Base-by-base conservation (phyloP, 179 eudicot genomes). In the Carnegiea gigantea region DNA sequence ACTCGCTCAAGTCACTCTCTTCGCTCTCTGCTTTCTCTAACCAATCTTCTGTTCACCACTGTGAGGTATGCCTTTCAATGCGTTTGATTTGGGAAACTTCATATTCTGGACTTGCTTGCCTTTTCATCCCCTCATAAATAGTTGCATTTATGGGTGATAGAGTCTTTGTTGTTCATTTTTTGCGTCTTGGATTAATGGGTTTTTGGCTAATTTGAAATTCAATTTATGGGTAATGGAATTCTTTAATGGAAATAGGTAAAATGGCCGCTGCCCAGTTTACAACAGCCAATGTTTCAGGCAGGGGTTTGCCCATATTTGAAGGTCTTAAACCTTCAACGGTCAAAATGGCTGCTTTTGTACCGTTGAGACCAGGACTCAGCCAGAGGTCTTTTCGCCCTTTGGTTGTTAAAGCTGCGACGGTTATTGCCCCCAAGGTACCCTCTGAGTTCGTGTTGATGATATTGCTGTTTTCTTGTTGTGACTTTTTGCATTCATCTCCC, bases 381-480 rank as follows among this genome's bases (percentile, higher is more conserved):
- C 89, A 84, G 53, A 86, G 93, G 88, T 85, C 85, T 9, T 88
- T 88, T 81, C 86, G 88, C 73, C 88, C 93, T 59, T 89, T 95
- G 81, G 88, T 89, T 81, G 98, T 95, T 82, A 95, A 87, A 87
- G 97, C 98, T 75, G 97, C 97, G 38, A 93, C 97, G 70, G 88
- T 85, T 80, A 93, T 95, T 89, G 91, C 98, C 12, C 97, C 97
- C 6, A 95, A 93, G 98, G 98, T 93, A 83, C 33, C 73, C 33
- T 51, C 15, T 78, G 8, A 15, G 18, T 62, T 48, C 71, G 67
- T 60, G 9, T 60, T 44, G 1, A 38, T 20, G 1, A 38, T 20
- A 3, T 76, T 2, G 2, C 2, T 30, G 24, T 15, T 72, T 1
- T 44, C 13, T 38, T 26, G 6, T 62, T 18, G 38, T 9, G 9